Percentiles rank a stretch among this genome's conserved stretches.
Conservation (phyloP, 2,329 filamentous ascomycete species). For the Aureobasidium sp. region DNA sequence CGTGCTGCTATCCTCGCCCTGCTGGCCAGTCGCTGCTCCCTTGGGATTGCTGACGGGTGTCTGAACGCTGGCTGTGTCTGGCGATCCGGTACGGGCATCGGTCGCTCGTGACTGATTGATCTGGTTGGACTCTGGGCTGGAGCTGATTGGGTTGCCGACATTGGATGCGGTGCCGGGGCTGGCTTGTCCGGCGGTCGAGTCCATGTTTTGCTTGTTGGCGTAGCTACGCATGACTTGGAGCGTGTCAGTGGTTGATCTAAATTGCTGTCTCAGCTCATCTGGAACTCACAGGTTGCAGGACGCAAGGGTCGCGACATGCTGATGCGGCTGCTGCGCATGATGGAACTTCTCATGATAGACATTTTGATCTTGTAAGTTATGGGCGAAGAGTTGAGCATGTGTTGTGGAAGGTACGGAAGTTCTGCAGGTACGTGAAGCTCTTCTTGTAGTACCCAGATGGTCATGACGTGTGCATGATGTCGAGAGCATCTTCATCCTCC, state of each 20-base stretch:
- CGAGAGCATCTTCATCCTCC: not conserved
- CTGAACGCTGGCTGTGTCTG: slow-evolving; percentile 9
- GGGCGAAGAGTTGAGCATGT: not conserved
- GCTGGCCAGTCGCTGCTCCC: not conserved
- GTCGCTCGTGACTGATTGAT: slow-evolving; percentile 11
- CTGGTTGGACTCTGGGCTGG: not conserved
- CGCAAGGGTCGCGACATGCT: not conserved
- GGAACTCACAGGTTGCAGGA: not conserved
- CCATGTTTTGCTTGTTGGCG: slow-evolving; percentile 5
- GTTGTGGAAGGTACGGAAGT: not conserved
- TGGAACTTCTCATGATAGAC: slow-evolving; percentile 9
- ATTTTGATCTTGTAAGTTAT: not conserved
- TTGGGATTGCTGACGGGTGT: slow-evolving; percentile 8
- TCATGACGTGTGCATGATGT: slow-evolving; percentile 1
- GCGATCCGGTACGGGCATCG: not conserved
- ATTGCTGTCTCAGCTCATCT: not conserved
- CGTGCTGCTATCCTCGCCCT: slow-evolving; percentile 29
- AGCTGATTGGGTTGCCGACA: slow-evolving; percentile 10
- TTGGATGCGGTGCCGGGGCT: slow-evolving; percentile 12
- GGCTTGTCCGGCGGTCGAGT: slow-evolving; percentile 5
- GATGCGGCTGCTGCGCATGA: slow-evolving; percentile 5
- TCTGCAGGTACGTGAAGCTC: not conserved
- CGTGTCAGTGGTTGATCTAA: not conserved
- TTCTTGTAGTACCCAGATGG: not conserved
- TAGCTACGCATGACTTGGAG: slow-evolving; percentile 7